Conservation (phyloP, 176 grass and related monocot genomes). For the Aegilops umbellulata region DNA sequence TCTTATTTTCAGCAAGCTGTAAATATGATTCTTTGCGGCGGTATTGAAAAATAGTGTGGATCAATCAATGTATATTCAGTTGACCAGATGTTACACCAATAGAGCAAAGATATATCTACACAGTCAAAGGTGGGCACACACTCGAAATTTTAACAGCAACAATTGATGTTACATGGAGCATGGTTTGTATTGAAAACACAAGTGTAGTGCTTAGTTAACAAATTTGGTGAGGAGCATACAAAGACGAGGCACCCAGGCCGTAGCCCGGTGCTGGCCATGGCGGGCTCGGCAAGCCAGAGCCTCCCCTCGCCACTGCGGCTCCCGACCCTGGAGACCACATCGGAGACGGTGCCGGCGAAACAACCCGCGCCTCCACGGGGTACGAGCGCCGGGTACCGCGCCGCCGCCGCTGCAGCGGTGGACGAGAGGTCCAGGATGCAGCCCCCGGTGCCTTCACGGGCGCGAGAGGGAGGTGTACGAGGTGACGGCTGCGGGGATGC, state of each 20-base stretch:
- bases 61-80: neutral
- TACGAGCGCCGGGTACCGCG: constrained; percentile 44
- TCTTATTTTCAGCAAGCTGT: neutral
- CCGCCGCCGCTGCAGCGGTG: constrained; percentile 10
- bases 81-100: neutral
- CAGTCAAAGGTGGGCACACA: neutral
- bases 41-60: neutral
- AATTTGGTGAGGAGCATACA: constrained; percentile 23
- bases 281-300: constrained; percentile 64
- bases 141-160: neutral
- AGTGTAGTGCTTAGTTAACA: neutral
- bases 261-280: constrained; percentile 53
- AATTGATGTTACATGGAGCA: neutral
- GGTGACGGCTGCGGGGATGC: constrained; percentile 32
- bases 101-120: neutral
- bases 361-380: constrained; percentile 26
- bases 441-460: neutral
- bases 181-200: neutral
- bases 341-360: constrained; percentile 41
- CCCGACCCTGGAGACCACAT: constrained; percentile 27
- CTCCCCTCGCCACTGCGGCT: constrained; percentile 30
- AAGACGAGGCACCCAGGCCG: constrained; percentile 69
- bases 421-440: constrained; percentile 13
- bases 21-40: neutral
- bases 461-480: constrained; percentile 28